phyloP scores from a whole-genome alignment of 441 rosid species.

The Adansonia madagascariensis region DNA sequence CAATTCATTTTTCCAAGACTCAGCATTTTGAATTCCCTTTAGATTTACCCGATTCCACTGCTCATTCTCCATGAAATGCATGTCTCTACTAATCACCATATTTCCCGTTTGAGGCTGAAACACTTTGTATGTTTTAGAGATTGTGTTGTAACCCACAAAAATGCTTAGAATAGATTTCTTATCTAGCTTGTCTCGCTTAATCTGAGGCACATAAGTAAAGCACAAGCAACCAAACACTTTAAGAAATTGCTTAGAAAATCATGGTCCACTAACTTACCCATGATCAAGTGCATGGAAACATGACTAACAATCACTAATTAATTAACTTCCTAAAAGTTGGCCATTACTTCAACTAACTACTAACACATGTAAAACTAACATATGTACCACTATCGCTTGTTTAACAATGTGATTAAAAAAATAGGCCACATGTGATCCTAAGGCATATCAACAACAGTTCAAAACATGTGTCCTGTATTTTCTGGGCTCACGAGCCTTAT shows the following conservation, averaged over 20 bases:
- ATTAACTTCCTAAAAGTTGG: background rate
- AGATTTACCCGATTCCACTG: background rate
- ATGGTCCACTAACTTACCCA: conserved; percentile 8
- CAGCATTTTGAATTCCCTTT: background rate
- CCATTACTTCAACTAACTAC: background rate
- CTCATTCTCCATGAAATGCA: background rate
- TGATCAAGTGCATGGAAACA: background rate
- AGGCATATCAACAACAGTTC: background rate
- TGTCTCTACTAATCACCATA: background rate
- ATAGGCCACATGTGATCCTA: background rate
- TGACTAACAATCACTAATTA: background rate
- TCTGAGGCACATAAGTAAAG: background rate
- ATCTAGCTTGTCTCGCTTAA: background rate
- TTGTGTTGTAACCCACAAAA: background rate
- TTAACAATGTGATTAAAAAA: background rate
- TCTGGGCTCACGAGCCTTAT: no score
- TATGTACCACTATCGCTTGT: background rate
- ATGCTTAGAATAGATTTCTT: background rate
- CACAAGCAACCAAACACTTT: background rate
- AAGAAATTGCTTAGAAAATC: background rate
- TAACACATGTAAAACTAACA: background rate
- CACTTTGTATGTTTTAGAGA: background rate
- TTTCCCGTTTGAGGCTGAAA: background rate
- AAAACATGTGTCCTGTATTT: no score
- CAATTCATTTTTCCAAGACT: background rate